Conservation (phyloP, 306 rosid genomes). For the Cicer judaicum region DNA sequence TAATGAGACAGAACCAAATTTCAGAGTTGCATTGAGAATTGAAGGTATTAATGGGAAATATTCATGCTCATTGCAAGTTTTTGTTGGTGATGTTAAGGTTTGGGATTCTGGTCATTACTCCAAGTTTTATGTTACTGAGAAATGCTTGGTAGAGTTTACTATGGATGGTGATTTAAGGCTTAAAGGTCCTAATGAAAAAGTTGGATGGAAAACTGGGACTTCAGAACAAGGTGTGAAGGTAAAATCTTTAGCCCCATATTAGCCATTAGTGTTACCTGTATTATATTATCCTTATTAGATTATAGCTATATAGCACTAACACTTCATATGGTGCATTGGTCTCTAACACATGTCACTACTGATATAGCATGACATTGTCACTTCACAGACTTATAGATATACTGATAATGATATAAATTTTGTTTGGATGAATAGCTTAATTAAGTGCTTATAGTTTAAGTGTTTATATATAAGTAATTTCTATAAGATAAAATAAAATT, state of each 20-base stretch:
- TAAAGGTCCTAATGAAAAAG: constrained; percentile 63
- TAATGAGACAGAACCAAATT: constrained; percentile 56
- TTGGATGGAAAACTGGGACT: constrained; percentile 96
- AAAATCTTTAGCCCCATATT: constrained; percentile 37
- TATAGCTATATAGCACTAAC: neutral
- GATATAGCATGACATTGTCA: no score
- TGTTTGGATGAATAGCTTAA: no score
- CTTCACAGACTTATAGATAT: no score
- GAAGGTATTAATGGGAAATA: constrained; percentile 63
- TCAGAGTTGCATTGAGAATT: constrained; percentile 68
- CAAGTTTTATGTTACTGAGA: constrained; percentile 59
- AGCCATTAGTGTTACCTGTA: constrained; percentile 1
- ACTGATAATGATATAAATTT: no score
- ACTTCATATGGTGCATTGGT: no score
- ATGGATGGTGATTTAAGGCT: constrained; percentile 79
- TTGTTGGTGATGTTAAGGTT: constrained; percentile 86
- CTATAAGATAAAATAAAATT: no score
- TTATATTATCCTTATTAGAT: neutral
- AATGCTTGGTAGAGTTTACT: constrained; percentile 68
- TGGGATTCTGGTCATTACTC: constrained; percentile 89
- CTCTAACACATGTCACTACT: no score
- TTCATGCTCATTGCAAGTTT: constrained; percentile 76
- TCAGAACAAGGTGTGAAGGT: constrained; percentile 94
- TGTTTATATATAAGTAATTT: no score
- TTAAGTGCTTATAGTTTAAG: no score